Conservation (phyloP, 2,329 filamentous ascomycete species). For the Zymoseptoria crescenta region DNA sequence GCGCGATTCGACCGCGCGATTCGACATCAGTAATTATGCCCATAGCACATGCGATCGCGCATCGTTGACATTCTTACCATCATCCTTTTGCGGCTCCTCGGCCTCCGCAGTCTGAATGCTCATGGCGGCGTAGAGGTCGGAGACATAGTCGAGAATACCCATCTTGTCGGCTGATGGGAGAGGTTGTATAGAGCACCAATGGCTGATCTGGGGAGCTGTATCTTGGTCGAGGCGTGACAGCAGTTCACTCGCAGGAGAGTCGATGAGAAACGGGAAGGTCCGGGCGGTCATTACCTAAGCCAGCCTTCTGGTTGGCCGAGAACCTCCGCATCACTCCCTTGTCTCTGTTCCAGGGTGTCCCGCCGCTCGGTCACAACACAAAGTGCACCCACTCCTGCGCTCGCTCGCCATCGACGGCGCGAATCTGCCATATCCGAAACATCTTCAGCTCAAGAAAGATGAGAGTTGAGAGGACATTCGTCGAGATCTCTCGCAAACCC, state of each 20-base stretch:
- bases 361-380: too few relatives aligned
- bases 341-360: too few relatives aligned
- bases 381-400: too few relatives aligned
- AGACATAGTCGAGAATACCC: slow-evolving; percentile 58
- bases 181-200: slow-evolving; percentile 12
- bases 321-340: too few relatives aligned
- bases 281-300: not conserved
- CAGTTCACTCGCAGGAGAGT: not conserved
- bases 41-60: slow-evolving; percentile 19
- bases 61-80: slow-evolving; percentile 25
- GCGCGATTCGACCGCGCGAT: not conserved
- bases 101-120: slow-evolving; percentile 53
- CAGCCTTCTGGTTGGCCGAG: not conserved
- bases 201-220: slow-evolving; percentile 13
- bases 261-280: not conserved
- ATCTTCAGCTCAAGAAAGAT: too few relatives aligned
- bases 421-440: too few relatives aligned
- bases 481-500: too few relatives aligned
- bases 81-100: slow-evolving; percentile 48
- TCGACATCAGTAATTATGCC: too few relatives aligned
- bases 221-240: not conserved
- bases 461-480: too few relatives aligned
- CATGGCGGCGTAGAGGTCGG: slow-evolving; percentile 58
- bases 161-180: slow-evolving; percentile 35
- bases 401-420: too few relatives aligned